These are phyloP conservation scores for Escovopsis weberi DNA, from an alignment of 2,329 filamentous ascomycete species.

Conservation along the genomic window DNA sequence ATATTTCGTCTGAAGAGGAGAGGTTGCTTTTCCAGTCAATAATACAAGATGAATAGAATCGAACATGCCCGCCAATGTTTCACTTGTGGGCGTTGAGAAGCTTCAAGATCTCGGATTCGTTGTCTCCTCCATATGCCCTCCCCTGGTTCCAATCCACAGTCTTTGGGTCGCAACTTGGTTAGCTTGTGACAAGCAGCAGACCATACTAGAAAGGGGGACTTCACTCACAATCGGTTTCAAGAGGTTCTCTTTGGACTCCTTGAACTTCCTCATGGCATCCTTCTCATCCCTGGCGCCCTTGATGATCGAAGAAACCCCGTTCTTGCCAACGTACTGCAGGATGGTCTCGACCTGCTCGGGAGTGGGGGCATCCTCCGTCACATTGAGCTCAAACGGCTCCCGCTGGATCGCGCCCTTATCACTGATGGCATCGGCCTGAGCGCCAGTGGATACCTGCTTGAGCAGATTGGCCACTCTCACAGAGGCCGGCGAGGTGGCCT, in stretches of 20 bases:
- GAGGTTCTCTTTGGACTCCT: constrained; percentile 53
- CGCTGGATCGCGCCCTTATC: constrained; percentile 46
- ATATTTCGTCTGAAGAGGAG: not conserved
- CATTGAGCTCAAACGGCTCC: constrained; percentile 71
- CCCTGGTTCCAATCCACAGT: constrained; percentile 91
- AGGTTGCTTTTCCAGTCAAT: too few species aligned
- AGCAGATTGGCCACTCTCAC: constrained; percentile 59
- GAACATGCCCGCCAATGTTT: constrained; percentile 7
- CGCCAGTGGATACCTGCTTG: constrained; percentile 63
- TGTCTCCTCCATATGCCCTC: constrained; percentile 60
- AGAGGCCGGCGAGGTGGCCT: constrained; percentile 58
- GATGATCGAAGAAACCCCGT: constrained; percentile 47
- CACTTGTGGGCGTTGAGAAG: constrained; percentile 48
- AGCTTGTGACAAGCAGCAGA: not conserved
- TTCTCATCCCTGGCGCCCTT: constrained; percentile 57
- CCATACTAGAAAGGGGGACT: not conserved
- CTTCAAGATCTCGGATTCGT: constrained; percentile 80
- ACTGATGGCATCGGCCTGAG: constrained; percentile 51
- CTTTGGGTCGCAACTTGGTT: constrained; percentile 12
- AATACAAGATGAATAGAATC: not conserved
- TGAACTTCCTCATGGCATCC: constrained; percentile 70
- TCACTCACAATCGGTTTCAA: constrained; percentile 59
- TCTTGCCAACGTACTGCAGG: constrained; percentile 61
- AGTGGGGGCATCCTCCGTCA: constrained; percentile 70
- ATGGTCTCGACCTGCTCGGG: constrained; percentile 71